Percentiles rank a stretch among this genome's conserved stretches.
Conservation (phyloP, 116 monocot species). For the Posidonia oceanica region DNA sequence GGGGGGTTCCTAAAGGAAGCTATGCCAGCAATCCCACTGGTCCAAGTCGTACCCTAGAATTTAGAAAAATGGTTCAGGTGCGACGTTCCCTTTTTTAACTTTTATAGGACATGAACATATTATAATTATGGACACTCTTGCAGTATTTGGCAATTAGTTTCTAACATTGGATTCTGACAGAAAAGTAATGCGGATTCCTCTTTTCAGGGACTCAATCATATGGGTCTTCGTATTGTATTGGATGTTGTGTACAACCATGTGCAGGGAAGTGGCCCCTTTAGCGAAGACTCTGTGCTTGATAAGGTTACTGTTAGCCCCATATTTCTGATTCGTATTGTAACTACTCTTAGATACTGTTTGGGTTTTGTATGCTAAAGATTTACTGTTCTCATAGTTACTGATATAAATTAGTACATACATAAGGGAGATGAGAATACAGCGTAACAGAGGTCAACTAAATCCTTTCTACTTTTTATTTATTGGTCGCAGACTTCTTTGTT, state of each 20-base stretch:
- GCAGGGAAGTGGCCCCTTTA: slow-evolving; percentile 49
- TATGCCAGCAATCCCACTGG: slow-evolving; percentile 64
- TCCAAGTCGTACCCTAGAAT: slow-evolving; percentile 61
- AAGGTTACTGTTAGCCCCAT: slow-evolving; percentile 31
- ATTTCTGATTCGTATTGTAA: not conserved
- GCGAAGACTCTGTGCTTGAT: slow-evolving; percentile 65
- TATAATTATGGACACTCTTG: not conserved
- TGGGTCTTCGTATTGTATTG: slow-evolving; percentile 76
- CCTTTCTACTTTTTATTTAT: too few species aligned
- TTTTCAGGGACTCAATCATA: slow-evolving; percentile 66
- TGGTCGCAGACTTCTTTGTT: too few species aligned
- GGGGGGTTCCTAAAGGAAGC: slow-evolving; percentile 94
- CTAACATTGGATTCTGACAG: not conserved
- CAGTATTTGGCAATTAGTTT: not conserved
- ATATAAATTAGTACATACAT: too few species aligned
- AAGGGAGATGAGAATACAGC: too few species aligned
- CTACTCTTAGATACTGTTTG: too few species aligned
- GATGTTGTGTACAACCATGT: slow-evolving; percentile 97
- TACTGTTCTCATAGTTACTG: too few species aligned
- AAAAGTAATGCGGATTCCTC: not conserved
- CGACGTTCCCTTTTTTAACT: not conserved
- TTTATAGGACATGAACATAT: not conserved
- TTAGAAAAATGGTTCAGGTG: slow-evolving; percentile 87
- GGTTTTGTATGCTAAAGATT: too few species aligned
- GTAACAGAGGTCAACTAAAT: too few species aligned